phyloP scores from a whole-genome alignment of 2,329 filamentous ascomycete genomes.

The Xylaria sp. region DNA sequence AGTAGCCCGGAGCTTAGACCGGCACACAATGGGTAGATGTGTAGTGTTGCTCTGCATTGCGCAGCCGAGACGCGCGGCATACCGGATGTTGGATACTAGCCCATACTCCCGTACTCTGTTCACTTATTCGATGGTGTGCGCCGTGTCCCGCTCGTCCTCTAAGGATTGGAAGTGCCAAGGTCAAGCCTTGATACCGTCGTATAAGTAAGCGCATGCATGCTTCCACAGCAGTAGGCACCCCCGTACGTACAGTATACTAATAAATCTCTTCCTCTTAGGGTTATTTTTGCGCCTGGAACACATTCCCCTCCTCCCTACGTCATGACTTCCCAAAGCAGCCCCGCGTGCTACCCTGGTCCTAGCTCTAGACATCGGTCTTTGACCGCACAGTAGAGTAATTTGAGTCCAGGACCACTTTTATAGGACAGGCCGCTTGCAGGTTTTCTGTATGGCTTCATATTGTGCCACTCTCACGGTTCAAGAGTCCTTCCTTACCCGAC shows the following conservation, averaged over 20 bases:
- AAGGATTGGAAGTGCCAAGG: not conserved
- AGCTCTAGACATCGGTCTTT: not conserved
- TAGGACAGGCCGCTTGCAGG: slow-evolving; percentile 18
- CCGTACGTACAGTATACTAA: not conserved
- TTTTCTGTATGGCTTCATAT: slow-evolving; percentile 8
- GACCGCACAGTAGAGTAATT: slow-evolving; percentile 14
- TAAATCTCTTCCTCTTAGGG: not conserved
- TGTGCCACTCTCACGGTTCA: not conserved
- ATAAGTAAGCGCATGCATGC: slow-evolving; percentile 2
- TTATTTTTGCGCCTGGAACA: slow-evolving; percentile 11
- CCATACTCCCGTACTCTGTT: not conserved
- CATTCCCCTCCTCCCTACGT: slow-evolving; percentile 30
- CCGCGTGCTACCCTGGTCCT: not conserved
- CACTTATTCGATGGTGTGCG: slow-evolving; percentile 8
- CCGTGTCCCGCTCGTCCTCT: not conserved
- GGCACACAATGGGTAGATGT: not conserved
- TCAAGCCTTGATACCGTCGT: not conserved
- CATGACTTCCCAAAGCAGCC: slow-evolving; percentile 33
- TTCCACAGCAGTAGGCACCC: not conserved
- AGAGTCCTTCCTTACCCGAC: not conserved
- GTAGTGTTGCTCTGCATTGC: slow-evolving; percentile 25
- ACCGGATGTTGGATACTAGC: slow-evolving; percentile 10
- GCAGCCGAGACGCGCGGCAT: slow-evolving; percentile 22
- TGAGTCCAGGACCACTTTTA: not conserved
- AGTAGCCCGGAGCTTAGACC: not conserved